Evolutionary conservation across 2,329 filamentous ascomycete genomes (phyloP).

Genomic region (Ophiobolus disseminans): DNA sequence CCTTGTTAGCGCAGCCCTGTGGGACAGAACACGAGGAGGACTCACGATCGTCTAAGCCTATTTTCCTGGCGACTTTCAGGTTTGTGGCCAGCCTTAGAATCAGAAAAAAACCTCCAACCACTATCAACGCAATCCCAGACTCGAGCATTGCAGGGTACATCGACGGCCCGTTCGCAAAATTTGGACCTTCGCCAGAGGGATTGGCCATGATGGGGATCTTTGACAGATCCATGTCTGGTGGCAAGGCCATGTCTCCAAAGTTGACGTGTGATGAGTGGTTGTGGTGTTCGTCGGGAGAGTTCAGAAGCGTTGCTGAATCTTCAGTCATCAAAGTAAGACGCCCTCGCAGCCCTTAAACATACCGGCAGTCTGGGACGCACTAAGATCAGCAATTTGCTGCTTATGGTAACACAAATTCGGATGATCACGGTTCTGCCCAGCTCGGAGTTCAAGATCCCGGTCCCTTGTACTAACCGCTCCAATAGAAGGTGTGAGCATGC

Average conservation of each 20-base stretch:
- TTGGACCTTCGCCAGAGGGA: slow-evolving; percentile 8
- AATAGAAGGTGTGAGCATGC: too few species aligned
- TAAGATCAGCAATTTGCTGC: too few species aligned
- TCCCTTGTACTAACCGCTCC: too few species aligned
- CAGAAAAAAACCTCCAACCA: slow-evolving; percentile 2
- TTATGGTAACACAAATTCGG: too few species aligned
- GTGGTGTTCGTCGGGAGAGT: neutral
- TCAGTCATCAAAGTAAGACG: too few species aligned
- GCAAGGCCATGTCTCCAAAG: neutral
- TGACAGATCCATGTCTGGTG: slow-evolving; percentile 4
- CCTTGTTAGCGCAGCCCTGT: neutral
- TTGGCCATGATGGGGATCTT: slow-evolving; percentile 8
- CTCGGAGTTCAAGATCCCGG: too few species aligned
- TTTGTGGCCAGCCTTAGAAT: slow-evolving; percentile 1
- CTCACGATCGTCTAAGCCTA: slow-evolving; percentile 13
- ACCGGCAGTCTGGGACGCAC: too few species aligned
- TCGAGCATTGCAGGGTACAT: neutral
- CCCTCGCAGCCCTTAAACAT: too few species aligned
- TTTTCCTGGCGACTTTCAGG: neutral
- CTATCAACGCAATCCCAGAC: slow-evolving; percentile 4
- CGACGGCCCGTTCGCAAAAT: slow-evolving; percentile 10
- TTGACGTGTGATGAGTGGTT: neutral
- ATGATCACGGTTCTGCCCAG: too few species aligned
- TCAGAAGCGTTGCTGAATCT: neutral
- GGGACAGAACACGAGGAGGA: neutral